A percentile compares a stretch with the other conserved stretches of the same genome.
Conservation (phyloP, 768 basidiomycete species). For the Tulasnella sp. region DNA sequence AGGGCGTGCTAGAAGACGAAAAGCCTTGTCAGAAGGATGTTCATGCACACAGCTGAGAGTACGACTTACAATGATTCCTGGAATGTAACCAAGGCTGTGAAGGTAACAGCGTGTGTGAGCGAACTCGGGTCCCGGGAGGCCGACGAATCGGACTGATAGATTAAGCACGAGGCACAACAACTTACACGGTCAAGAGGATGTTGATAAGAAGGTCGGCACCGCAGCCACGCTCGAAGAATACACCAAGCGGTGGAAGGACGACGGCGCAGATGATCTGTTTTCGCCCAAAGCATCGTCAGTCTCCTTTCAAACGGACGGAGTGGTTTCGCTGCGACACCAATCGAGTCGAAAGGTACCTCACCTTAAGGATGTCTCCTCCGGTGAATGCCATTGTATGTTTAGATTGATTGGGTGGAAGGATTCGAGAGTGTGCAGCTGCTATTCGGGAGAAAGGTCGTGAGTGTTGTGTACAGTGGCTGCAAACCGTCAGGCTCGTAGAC, state of each 20-base stretch:
- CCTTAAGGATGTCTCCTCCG: slow-evolving; percentile 67
- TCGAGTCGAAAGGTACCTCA: slow-evolving; percentile 23
- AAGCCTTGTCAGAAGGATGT: too few species aligned
- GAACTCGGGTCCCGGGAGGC: not conserved
- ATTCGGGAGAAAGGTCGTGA: not conserved
- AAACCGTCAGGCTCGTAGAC: not conserved
- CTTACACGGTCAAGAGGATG: slow-evolving; percentile 40
- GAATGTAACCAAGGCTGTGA: slow-evolving; percentile 11
- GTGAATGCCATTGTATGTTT: slow-evolving; percentile 52
- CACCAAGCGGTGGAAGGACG: slow-evolving; percentile 71
- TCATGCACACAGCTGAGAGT: not conserved
- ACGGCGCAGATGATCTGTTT: slow-evolving; percentile 49
- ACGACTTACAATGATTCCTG: slow-evolving; percentile 10
- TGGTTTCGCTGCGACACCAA: not conserved
- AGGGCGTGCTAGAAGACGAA: too few species aligned
- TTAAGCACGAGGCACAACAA: not conserved
- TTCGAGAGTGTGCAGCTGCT: not conserved
- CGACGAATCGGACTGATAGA: not conserved
- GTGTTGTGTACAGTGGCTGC: not conserved
- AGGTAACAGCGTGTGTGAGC: not conserved
- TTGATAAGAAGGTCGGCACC: slow-evolving; percentile 67
- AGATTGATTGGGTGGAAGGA: slow-evolving; percentile 13
- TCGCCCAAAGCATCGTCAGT: not conserved
- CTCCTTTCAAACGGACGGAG: not conserved
- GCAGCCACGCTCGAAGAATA: slow-evolving; percentile 83